A percentile compares a stretch with the other conserved stretches of the same genome.
Conservation (phyloP, 345 rosid genomes). For the Euclidium syriacum region DNA sequence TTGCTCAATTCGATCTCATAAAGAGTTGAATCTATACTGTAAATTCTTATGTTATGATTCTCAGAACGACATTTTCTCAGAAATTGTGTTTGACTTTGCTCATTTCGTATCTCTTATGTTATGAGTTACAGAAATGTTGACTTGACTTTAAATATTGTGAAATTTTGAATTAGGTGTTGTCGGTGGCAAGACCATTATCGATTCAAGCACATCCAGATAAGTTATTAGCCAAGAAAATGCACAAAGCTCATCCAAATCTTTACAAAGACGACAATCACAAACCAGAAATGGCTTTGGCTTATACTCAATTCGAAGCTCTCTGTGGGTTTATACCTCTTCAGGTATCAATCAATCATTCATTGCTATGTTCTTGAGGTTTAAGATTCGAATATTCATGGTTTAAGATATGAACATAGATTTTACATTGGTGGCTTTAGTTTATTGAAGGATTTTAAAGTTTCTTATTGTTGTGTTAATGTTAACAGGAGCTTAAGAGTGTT, state of each 20-base stretch:
- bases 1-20: no score
- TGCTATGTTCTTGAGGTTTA: neutral
- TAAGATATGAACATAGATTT: neutral
- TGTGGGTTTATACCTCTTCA: slow-evolving; percentile 74
- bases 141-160: neutral
- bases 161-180: slow-evolving; percentile 63
- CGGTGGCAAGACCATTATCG: slow-evolving; percentile 84
- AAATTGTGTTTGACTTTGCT: neutral
- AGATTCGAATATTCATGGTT: neutral
- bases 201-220: slow-evolving; percentile 99
- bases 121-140: slow-evolving; percentile 4
- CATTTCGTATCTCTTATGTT: neutral
- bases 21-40: no score
- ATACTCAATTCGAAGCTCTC: slow-evolving; percentile 87
- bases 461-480: neutral
- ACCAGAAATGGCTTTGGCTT: slow-evolving; percentile 98
- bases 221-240: slow-evolving; percentile 62
- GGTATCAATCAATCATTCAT: slow-evolving; percentile 47
- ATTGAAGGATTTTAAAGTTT: neutral
- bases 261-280: slow-evolving; percentile 93
- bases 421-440: neutral
- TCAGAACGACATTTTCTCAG: neutral
- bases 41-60: no score
- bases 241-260: slow-evolving; percentile 63
- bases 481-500: slow-evolving; percentile 86